Evolutionary conservation across 2,329 filamentous ascomycete genomes (phyloP), one percentile per base, ranked within the genome.

Genomic region (Fusarium protoensiforme): DNA sequence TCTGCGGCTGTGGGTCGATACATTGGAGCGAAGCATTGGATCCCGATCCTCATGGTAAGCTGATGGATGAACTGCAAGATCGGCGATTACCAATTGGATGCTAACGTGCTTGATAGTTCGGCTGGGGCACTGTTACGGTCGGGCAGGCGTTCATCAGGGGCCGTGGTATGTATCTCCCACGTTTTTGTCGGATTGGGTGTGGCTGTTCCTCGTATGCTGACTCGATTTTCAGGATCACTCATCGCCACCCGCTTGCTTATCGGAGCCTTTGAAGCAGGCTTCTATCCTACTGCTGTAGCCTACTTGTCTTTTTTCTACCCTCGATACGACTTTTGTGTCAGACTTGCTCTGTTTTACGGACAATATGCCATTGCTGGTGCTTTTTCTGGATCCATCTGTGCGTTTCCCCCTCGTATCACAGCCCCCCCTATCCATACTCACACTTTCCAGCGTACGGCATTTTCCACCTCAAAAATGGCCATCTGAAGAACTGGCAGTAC

Each of bases 401-500:
- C 14, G 74, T 67, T 67, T 36, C 54, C 38, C 24, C 9, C 46
- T n/a, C 10, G 29, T 27, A 35, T 60, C 39, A 31, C 53, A 31
- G 27, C n/a, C 29, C 35, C 46, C 22, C 24, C 16, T 27, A 24
- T 27, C 20, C 51, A 29, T 38, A 57, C 69, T 68, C 29, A 68
- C 56, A 38, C 39, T 38, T 9, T 36, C 7, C 39, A 78, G 77
- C 77, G 48, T 79, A 79, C 41, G 77, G 75, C 61, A 74, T 78
- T 56, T 78, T 77, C 64, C 77, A 79, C 57, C 65, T 79, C 58
- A 69, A 68, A 41, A 31, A 65, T 11, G 71, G 77, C 3, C 39
- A 57, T 18, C 73, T 92, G 4, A 87, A 85, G 31, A 90, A 90
- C 14, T 93, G 91, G 91, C 84, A 89, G 11, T 92, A 89, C 89